Evolutionary conservation across 1,284 basidiomycete genomes (phyloP), one percentile per base, ranked within the genome.

Genomic region (Trichosporon ovoides): DNA sequence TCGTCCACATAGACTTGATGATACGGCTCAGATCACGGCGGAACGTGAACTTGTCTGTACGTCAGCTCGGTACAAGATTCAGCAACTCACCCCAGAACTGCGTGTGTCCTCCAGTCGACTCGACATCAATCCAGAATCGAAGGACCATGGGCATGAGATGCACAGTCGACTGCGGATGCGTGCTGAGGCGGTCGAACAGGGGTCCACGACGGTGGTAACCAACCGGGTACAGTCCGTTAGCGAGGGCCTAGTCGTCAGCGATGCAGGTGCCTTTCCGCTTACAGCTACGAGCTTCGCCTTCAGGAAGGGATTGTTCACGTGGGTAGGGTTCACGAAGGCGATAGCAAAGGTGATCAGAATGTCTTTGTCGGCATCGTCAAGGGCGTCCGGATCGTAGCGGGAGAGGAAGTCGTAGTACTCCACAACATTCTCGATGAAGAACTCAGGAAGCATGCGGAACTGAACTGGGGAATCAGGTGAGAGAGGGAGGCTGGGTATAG

Each of bases 201-300:
- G 94, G 83, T 12, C 94, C 92, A 60, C 83, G 83, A 33, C 84
- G 82, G 65, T 88, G 85, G 37, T 88, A 82, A 12, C 87, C 87
- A 69, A 87, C 89, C 12, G 85, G 84, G 76, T 87, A 84, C 31
- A 88, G 84, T 20, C 90, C 88, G 75, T 87, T 88, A 73, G 90
- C 91, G 31, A 97, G 76, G 7, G 89, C 87, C 89, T 95, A 62
- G 11, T 18, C 13, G 50, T 50, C 28, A 38, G 33, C 14, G 31
- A 18, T 9, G 13, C 10, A 6, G 12, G n/a, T 4, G 13, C 3
- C 28, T 19, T 14, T 20, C 14, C 48, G 74, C 81, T 50, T 66
- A 91, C 91, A 70, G 95, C 91, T 63, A 97, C 91, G 46, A 98
- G 87, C 78, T 98, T 97, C n/a, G 92, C 87, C 77, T 97, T 98